phyloP scores from a whole-genome alignment of 73 alveolate genomes.

The Tetrahymena thermophila region DNA sequence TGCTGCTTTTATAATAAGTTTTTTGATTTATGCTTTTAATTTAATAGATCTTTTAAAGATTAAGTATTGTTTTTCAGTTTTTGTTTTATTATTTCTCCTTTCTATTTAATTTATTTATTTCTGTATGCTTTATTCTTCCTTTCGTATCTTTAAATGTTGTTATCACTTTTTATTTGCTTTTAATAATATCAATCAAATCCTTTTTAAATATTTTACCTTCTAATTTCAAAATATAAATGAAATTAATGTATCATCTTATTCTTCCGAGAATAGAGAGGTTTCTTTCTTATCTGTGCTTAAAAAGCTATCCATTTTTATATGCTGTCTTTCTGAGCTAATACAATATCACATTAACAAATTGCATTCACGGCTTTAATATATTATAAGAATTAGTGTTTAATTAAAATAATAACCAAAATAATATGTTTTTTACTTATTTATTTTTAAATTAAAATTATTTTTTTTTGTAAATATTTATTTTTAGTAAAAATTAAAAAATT shows the following conservation, averaged over 20 bases:
- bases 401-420: too few species aligned
- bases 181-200: not conserved
- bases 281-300: not conserved
- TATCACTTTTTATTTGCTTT: not conserved
- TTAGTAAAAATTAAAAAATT: too few species aligned
- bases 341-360: too few species aligned
- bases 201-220: not conserved
- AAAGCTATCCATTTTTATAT: not conserved
- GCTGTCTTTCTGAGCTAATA: not conserved
- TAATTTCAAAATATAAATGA: not conserved
- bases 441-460: too few species aligned
- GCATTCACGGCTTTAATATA: too few species aligned
- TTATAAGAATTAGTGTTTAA: too few species aligned
- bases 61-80: not conserved
- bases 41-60: not conserved
- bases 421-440: not conserved
- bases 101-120: not conserved
- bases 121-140: not conserved
- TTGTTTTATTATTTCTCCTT: not conserved
- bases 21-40: not conserved
- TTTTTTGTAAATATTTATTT: too few species aligned
- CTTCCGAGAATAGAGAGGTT: slow-evolving; percentile 2
- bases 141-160: not conserved
- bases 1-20: not conserved
- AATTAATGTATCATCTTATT: not conserved